Conservation (phyloP, 2,329 filamentous ascomycete species). For the Nannizziopsis arthrosporioides region DNA sequence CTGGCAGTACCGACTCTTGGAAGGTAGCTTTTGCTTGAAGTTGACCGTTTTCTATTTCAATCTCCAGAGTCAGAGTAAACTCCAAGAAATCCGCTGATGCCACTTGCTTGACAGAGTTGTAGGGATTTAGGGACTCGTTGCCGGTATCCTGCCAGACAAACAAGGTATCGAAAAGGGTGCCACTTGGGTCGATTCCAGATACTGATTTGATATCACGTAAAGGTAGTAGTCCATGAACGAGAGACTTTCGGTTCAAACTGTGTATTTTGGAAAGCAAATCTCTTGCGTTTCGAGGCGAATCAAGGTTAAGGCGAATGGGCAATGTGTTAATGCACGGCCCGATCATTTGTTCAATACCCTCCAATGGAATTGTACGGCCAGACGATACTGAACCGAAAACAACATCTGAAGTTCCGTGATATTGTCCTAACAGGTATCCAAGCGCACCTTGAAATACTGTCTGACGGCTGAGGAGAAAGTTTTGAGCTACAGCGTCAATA, state of each 20-base stretch:
- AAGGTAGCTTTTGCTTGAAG: constrained; percentile 46
- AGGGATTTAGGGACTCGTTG: constrained; percentile 20
- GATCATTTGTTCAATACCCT: constrained; percentile 58
- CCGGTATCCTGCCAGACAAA: constrained; percentile 68
- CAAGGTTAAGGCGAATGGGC: constrained; percentile 56
- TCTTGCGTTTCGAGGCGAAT: constrained; percentile 39
- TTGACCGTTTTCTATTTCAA: constrained; percentile 49
- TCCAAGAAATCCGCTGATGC: constrained; percentile 61
- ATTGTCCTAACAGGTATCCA: constrained; percentile 51
- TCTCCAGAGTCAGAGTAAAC: constrained; percentile 62
- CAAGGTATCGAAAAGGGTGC: constrained; percentile 59
- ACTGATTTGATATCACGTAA: constrained; percentile 58
- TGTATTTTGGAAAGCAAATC: constrained; percentile 57
- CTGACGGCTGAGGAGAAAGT: constrained; percentile 49
- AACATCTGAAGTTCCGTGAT: constrained; percentile 55
- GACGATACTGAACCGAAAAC: constrained; percentile 71
- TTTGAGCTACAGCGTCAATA: constrained; percentile 29
- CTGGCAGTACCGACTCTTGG: constrained; percentile 43
- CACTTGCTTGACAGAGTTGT: constrained; percentile 41
- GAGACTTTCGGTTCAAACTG: constrained; percentile 50
- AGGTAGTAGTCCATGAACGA: constrained; percentile 53
- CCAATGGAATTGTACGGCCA: constrained; percentile 61
- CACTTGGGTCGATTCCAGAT: constrained; percentile 43
- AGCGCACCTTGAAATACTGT: constrained; percentile 65
- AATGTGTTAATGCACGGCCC: constrained; percentile 71